phyloP scores from a whole-genome alignment of 768 basidiomycete genomes.

The Collybiopsis luxurians region DNA sequence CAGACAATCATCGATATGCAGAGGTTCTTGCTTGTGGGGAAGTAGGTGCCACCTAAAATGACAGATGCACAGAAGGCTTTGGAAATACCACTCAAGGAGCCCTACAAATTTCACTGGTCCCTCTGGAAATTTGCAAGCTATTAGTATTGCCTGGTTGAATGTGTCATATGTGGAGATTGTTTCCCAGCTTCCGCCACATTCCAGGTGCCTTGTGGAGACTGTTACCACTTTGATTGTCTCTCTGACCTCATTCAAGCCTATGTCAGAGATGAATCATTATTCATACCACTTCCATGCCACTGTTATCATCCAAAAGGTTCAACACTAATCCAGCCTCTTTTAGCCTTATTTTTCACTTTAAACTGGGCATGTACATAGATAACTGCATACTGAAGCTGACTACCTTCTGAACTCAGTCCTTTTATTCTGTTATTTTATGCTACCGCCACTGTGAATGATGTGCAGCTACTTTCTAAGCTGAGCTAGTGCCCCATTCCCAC shows the following conservation, averaged over 20 bases:
- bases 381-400: no score
- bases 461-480: no score
- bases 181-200: slow-evolving; percentile 22
- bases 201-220: slow-evolving; percentile 42
- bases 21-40: slow-evolving; percentile 31
- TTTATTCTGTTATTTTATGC: no score
- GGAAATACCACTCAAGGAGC: no score
- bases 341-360: no score
- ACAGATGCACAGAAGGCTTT: slow-evolving; percentile 10
- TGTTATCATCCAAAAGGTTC: slow-evolving; percentile 39
- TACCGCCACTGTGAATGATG: no score
- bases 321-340: slow-evolving; percentile 27
- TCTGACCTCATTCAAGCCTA: slow-evolving; percentile 36
- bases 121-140: no score
- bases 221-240: slow-evolving; percentile 46
- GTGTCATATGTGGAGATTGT: slow-evolving; percentile 44
- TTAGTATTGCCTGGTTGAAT: no score
- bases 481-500: no score
- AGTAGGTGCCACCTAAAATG: slow-evolving; percentile 4
- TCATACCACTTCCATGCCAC: slow-evolving; percentile 48
- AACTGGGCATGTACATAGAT: no score
- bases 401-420: no score
- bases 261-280: slow-evolving; percentile 47
- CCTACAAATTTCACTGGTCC: no score
- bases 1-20: slow-evolving; percentile 41